Conservation (phyloP, 169 alveolate species). For the Eimeria maxima region DNA sequence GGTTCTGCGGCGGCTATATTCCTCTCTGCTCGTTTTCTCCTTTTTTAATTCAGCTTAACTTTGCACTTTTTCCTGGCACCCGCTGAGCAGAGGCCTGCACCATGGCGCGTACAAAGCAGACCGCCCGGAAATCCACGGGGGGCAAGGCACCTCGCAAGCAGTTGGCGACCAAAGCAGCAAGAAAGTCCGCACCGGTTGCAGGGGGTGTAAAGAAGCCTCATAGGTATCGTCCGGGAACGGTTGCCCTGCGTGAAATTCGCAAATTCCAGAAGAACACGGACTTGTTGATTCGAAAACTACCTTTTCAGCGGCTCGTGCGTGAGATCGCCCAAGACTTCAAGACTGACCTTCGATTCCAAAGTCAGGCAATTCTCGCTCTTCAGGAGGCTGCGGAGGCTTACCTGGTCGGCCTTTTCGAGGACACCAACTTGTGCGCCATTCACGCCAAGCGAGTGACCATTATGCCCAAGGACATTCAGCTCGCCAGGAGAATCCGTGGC, state of each 20-base stretch:
- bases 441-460: constrained; percentile 99
- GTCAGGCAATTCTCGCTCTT: constrained; percentile 99
- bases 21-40: neutral
- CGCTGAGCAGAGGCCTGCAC: no score
- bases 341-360: constrained; percentile 99
- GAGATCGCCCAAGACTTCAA: constrained; percentile 97
- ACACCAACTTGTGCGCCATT: constrained; percentile 99
- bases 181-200: constrained; percentile 98
- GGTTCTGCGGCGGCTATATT: neutral
- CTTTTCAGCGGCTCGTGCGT: constrained; percentile 97
- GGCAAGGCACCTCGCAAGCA: constrained; percentile 99
- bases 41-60: neutral
- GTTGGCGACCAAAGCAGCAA: constrained; percentile 99
- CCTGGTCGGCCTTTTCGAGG: constrained; percentile 99
- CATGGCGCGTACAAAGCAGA: constrained; percentile 98
- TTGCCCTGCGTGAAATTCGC: constrained; percentile 97
- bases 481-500: constrained; percentile 99
- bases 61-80: neutral
- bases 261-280: constrained; percentile 97
- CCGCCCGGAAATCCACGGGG: constrained; percentile 99
- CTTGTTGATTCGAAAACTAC: constrained; percentile 96
- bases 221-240: constrained; percentile 98
- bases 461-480: constrained; percentile 99
- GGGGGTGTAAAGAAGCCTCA: constrained; percentile 99
- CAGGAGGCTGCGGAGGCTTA: constrained; percentile 99